A percentile compares a stretch with the other conserved stretches of the same genome.
phyloP scores from a whole-genome alignment of 176 grass and related monocot species.

The Raddia distichophylla region DNA sequence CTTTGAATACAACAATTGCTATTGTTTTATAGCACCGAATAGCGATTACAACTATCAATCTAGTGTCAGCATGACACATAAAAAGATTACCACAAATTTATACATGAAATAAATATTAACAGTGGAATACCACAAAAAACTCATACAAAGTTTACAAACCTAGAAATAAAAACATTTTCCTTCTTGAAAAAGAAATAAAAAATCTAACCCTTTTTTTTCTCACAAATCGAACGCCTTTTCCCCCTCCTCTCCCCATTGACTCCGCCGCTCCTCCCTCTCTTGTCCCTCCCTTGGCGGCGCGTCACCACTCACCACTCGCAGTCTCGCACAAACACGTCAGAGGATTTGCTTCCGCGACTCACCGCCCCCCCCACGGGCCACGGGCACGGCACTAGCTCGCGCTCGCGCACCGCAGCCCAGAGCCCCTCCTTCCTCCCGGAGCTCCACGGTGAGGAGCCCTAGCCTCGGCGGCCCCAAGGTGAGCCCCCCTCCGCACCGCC shows the following conservation, averaged over 20 bases:
- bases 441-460: constrained; percentile 27
- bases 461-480: constrained; percentile 37
- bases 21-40: too few species aligned
- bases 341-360: too few species aligned
- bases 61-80: too few species aligned
- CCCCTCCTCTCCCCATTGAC: not conserved
- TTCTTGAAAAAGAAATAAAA: too few species aligned
- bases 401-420: not conserved
- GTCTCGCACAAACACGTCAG: too few species aligned
- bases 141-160: too few species aligned
- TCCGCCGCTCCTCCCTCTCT: not conserved
- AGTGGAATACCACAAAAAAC: too few species aligned
- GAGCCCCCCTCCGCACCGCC: constrained; percentile 13
- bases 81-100: too few species aligned
- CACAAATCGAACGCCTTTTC: constrained; percentile 2
- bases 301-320: constrained; percentile 13
- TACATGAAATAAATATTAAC: too few species aligned
- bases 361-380: not conserved
- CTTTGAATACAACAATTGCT: too few species aligned
- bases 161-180: too few species aligned
- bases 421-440: not conserved
- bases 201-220: not conserved
- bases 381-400: not conserved
- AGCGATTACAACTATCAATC: too few species aligned
- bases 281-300: not conserved